Evolutionary conservation across 345 rosid genomes (phyloP).

Genomic region (Pistacia vera): DNA sequence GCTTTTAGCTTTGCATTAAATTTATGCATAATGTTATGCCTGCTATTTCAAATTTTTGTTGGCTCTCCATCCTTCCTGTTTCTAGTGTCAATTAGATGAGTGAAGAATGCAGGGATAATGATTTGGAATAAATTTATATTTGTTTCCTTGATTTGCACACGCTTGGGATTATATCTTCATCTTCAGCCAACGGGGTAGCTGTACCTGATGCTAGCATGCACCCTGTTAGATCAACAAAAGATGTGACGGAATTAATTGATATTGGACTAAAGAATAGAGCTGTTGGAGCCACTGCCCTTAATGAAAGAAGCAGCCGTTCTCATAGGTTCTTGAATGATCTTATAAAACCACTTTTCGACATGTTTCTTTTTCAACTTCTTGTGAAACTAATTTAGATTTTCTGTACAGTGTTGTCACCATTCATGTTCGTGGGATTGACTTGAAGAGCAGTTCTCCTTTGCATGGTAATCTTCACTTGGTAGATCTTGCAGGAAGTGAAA

Average conservation of each 20-base stretch:
- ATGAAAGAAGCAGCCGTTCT: slow-evolving; percentile 96
- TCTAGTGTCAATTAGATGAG: slow-evolving; percentile 7
- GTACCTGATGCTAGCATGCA: slow-evolving; percentile 95
- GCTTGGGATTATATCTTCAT: slow-evolving; percentile 59
- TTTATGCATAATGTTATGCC: not conserved
- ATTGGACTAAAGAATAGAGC: slow-evolving; percentile 78
- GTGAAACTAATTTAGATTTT: slow-evolving; percentile 16
- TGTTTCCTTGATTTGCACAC: slow-evolving; percentile 73
- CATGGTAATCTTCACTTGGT: slow-evolving; percentile 89
- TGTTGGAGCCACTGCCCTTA: slow-evolving; percentile 75
- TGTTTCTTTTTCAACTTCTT: not conserved
- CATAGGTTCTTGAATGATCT: slow-evolving; percentile 58
- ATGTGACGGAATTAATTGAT: slow-evolving; percentile 75
- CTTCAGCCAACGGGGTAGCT: slow-evolving; percentile 69
- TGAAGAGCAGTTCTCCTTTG: slow-evolving; percentile 49
- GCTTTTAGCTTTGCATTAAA: not conserved
- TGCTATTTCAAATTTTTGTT: not conserved
- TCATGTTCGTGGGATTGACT: slow-evolving; percentile 81
- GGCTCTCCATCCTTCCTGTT: not conserved
- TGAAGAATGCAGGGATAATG: not conserved
- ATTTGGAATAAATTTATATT: slow-evolving; percentile 7
- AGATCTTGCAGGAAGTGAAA: slow-evolving; percentile 98
- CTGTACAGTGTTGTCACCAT: slow-evolving; percentile 74
- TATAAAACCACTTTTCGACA: not conserved
- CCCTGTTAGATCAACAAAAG: slow-evolving; percentile 66